Evolutionary conservation across 1,284 basidiomycete species (phyloP).

Genomic region (Uromyces viciae-fabae): DNA sequence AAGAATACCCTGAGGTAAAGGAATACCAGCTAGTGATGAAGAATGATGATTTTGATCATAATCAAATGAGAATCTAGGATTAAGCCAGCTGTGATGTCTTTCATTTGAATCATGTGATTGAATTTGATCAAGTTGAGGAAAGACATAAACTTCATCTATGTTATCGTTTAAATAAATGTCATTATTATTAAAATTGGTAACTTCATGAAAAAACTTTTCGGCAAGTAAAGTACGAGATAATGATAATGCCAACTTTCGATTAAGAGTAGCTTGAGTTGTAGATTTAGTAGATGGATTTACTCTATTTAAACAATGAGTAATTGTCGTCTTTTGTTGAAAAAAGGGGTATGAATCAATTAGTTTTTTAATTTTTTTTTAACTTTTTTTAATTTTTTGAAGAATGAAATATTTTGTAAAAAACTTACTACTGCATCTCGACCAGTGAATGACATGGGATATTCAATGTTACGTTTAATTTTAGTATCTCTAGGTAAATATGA

Average conservation of each 20-base stretch:
- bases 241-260: conserved; percentile 26
- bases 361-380: too few relatives aligned
- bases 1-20: conserved; percentile 28
- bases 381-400: not conserved
- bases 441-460: conserved; percentile 80
- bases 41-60: conserved; percentile 60
- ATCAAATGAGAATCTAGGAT: conserved; percentile 59
- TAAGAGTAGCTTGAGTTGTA: conserved; percentile 36
- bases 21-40: not conserved
- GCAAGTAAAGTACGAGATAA: conserved; percentile 15
- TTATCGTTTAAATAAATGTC: conserved; percentile 72
- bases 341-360: not conserved
- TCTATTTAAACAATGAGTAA: conserved; percentile 27
- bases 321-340: conserved; percentile 19
- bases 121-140: conserved; percentile 70
- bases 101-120: too few relatives aligned
- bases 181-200: conserved; percentile 21
- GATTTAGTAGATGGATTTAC: conserved; percentile 39
- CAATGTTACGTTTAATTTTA: conserved; percentile 85
- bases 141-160: conserved; percentile 92
- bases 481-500: conserved; percentile 78
- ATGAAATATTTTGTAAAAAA: conserved; percentile 48
- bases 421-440: conserved; percentile 85
- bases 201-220: conserved; percentile 30
- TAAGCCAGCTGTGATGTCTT: conserved; percentile 19